phyloP scores from a whole-genome alignment of 768 basidiomycete genomes.

The Trametes elegans region DNA sequence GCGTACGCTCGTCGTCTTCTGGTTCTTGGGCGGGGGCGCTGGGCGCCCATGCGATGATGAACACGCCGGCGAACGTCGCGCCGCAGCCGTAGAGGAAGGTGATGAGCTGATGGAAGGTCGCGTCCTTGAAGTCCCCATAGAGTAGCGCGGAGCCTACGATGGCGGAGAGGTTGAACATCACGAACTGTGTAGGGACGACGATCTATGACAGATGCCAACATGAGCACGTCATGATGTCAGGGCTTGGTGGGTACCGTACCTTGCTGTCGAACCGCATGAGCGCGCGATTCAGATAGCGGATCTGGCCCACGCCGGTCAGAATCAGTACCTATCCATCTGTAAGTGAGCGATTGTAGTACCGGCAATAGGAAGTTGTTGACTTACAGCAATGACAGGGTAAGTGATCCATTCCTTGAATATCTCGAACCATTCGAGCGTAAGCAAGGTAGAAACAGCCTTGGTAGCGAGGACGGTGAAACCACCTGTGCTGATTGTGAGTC shows the following conservation, averaged over 20 bases:
- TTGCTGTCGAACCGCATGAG: slow-evolving; percentile 94
- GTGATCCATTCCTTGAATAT: slow-evolving; percentile 82
- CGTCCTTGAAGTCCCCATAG: slow-evolving; percentile 88
- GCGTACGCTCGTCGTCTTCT: slow-evolving; percentile 31
- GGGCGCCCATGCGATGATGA: slow-evolving; percentile 78
- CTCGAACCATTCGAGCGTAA: slow-evolving; percentile 74
- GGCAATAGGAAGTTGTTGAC: slow-evolving; percentile 23
- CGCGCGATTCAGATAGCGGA: slow-evolving; percentile 81
- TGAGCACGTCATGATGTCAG: background rate
- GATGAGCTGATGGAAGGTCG: slow-evolving; percentile 76
- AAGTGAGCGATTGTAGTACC: background rate
- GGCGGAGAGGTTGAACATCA: slow-evolving; percentile 89
- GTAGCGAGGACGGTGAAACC: slow-evolving; percentile 94
- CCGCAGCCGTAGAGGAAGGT: slow-evolving; percentile 86
- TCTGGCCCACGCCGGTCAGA: slow-evolving; percentile 78
- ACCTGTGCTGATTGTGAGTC: slow-evolving; percentile 41
- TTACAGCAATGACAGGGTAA: slow-evolving; percentile 72
- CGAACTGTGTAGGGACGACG: slow-evolving; percentile 94
- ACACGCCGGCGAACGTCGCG: slow-evolving; percentile 89
- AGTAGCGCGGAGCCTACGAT: slow-evolving; percentile 92
- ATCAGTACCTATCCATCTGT: slow-evolving; percentile 55
- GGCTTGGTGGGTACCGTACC: slow-evolving; percentile 38
- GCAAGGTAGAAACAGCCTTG: slow-evolving; percentile 85
- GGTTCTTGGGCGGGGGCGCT: slow-evolving; percentile 20
- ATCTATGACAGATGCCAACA: slow-evolving; percentile 41